Conservation (phyloP, 2,329 filamentous ascomycete genomes). For the Acarospora socialis region DNA sequence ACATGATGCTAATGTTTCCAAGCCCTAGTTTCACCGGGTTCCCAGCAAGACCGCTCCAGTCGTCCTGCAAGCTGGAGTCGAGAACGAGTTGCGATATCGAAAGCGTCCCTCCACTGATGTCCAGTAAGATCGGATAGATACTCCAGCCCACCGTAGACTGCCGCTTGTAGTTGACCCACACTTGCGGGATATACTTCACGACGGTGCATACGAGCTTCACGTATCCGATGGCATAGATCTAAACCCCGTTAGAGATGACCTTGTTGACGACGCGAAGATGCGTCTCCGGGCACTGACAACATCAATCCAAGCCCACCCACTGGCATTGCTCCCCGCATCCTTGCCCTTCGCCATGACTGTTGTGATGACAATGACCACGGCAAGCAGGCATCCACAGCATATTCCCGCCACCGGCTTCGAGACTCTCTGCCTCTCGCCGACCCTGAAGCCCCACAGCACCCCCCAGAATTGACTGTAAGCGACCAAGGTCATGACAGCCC, state of each 20-base stretch:
- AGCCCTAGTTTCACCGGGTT: constrained; percentile 85
- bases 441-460: constrained; percentile 59
- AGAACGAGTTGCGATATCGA: constrained; percentile 70
- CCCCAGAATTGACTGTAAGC: constrained; percentile 66
- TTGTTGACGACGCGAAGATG: not conserved
- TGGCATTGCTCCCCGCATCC: constrained; percentile 31
- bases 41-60: constrained; percentile 82
- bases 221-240: constrained; percentile 61
- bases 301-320: constrained; percentile 49
- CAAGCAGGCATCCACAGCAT: constrained; percentile 49
- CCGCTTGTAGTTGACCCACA: constrained; percentile 68
- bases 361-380: constrained; percentile 22
- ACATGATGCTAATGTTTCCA: constrained; percentile 71
- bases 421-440: constrained; percentile 38
- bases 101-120: constrained; percentile 66
- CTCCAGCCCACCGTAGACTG: constrained; percentile 79
- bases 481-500: constrained; percentile 54
- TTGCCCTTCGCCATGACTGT: constrained; percentile 30
- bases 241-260: constrained; percentile 1
- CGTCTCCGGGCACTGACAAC: constrained; percentile 31
- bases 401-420: constrained; percentile 53
- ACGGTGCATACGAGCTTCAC: constrained; percentile 81
- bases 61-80: constrained; percentile 68
- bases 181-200: constrained; percentile 86
- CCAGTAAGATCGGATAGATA: constrained; percentile 70